Evolutionary conservation across 441 rosid species (phyloP), one percentile per base, ranked within the genome.

Genomic region (Manihot esculenta): DNA sequence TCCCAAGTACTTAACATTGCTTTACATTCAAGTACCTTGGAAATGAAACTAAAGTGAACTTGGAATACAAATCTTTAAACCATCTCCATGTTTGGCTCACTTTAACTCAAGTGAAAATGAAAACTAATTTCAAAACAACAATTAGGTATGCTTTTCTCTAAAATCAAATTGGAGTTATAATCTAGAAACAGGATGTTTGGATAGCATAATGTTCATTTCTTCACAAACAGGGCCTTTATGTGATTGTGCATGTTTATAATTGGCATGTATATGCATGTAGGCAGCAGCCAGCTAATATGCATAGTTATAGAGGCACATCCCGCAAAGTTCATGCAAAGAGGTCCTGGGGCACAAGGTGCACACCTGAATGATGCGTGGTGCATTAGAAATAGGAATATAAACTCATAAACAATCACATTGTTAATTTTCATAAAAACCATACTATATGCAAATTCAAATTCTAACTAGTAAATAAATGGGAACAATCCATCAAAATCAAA

Each of bases 1-100:
- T 41, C 41, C 30, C 30, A 60, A 14, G 61, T 33, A 23, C 44
- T 50, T 15, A 23, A 17, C 21, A 13, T 18, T 10, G 20, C 15
- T 58, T 21, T 49, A n/a, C 24, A 30, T 70, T 58, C 64, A 30
- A 59, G 17, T 12, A 69, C 45, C 60, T 50, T 17, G 54, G 66
- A 27, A 56, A 56, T 56, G 24, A 38, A 56, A 64, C 11, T 7
- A 8, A 35, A 66, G 61, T 13, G 14, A 21, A 51, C 57, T 10
- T 35, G 33, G 47, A 51, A 48, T 17, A 3, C 1, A 50, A 66
- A 21, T 14, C 44, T 38, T 41, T 45, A 45, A 5, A 15, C 1
- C 8, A 26, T 15, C 21, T 47, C 21, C 26, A 12, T 10, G 59
- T 48, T 48, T 45, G 53, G 45, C 56, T 64, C 20, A 64, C 7